Conservation (phyloP, 2,329 filamentous ascomycete species). For the Pyricularia sp. region DNA sequence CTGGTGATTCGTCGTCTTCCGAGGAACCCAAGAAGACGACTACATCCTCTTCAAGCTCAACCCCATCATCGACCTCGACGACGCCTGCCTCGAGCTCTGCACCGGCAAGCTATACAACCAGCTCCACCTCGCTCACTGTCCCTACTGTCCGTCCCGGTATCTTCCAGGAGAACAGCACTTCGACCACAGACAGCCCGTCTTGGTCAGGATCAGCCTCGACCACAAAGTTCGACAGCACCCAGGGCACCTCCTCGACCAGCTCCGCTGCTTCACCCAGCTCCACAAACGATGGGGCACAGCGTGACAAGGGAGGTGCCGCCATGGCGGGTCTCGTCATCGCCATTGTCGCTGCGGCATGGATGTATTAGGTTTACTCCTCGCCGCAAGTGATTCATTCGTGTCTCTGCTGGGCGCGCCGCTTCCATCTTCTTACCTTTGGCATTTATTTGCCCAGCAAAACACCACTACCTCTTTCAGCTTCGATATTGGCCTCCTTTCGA, state of each 20-base stretch:
- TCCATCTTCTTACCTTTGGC: conserved; percentile 2
- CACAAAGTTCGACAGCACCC: conserved; percentile 5
- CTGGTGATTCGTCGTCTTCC: conserved; percentile 13
- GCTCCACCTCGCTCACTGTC: conserved; percentile 10
- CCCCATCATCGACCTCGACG: conserved; percentile 8
- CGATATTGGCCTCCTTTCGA: not conserved
- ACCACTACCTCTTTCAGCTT: not conserved
- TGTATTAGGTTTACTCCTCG: conserved; percentile 26
- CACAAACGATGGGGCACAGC: conserved; percentile 32
- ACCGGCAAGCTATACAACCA: conserved; percentile 7
- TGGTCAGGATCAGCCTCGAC: conserved; percentile 3
- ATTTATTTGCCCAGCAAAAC: not conserved
- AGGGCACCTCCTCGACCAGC: conserved; percentile 11
- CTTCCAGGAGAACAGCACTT: conserved; percentile 39
- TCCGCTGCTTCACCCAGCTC: conserved; percentile 15
- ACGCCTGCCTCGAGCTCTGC: conserved; percentile 9
- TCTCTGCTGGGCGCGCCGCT: not conserved
- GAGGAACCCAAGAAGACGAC: conserved; percentile 10
- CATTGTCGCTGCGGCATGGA: conserved; percentile 40
- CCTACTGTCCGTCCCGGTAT: conserved; percentile 33
- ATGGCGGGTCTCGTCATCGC: conserved; percentile 46
- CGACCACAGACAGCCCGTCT: conserved; percentile 1
- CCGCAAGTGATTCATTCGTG: conserved; percentile 6
- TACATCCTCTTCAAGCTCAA: conserved; percentile 16
- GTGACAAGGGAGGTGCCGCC: conserved; percentile 39